A percentile compares a stretch with the other conserved stretches of the same genome.
These are phyloP conservation scores for Colletotrichum sp. DNA, from an alignment of 2,329 filamentous ascomycete species.

Conservation along the genomic window DNA sequence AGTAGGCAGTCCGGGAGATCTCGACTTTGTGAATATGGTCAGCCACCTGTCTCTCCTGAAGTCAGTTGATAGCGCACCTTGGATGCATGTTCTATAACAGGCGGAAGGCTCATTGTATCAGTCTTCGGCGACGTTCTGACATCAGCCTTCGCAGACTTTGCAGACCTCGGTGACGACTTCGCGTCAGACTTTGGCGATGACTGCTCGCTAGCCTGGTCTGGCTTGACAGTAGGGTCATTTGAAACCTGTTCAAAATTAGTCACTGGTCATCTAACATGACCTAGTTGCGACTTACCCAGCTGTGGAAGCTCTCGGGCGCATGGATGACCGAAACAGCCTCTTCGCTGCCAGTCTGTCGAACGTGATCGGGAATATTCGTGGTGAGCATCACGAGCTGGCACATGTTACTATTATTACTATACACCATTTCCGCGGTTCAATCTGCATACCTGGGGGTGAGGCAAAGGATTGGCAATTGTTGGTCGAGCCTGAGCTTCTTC, in stretches of 20 bases:
- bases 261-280: neutral
- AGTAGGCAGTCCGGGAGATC: conserved; percentile 51
- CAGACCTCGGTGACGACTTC: conserved; percentile 11
- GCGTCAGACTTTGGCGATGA: conserved; percentile 43
- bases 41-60: neutral
- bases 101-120: conserved; percentile 39
- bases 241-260: conserved; percentile 44
- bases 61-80: conserved; percentile 34
- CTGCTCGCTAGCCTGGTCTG: conserved; percentile 37
- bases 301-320: conserved; percentile 81
- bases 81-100: conserved; percentile 36
- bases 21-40: conserved; percentile 26
- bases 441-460: conserved; percentile 42
- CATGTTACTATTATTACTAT: neutral
- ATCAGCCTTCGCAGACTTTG: neutral
- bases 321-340: conserved; percentile 91
- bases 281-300: conserved; percentile 67
- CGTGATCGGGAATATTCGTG: conserved; percentile 61
- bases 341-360: conserved; percentile 69
- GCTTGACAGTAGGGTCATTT: conserved; percentile 40
- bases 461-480: conserved; percentile 36
- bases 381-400: conserved; percentile 55
- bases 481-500: conserved; percentile 59
- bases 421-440: neutral
- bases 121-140: conserved; percentile 40